A percentile compares a stretch with the other conserved stretches of the same genome.
Evolutionary conservation across 352 stramenopile species (phyloP).

Genomic region (Phytophthora aleatoria): DNA sequence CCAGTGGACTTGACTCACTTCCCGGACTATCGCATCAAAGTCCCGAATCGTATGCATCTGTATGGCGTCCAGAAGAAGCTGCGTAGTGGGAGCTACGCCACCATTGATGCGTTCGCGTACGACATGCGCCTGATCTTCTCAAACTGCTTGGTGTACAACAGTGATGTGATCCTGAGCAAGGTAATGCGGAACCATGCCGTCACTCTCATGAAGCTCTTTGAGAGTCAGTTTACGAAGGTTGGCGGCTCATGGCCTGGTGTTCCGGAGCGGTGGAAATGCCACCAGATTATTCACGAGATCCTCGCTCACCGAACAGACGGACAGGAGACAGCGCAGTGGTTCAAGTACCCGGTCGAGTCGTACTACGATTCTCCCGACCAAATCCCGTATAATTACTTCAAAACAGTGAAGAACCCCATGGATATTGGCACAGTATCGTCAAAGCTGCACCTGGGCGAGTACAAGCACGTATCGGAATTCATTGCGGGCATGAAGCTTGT

Average conservation of each 20-base stretch:
- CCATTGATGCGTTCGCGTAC: conserved; percentile 67
- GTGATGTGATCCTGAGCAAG: conserved; percentile 82
- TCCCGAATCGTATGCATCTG: conserved; percentile 84
- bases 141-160: conserved; percentile 91
- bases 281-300: conserved; percentile 82
- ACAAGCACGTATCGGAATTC: conserved; percentile 65
- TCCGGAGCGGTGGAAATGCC: conserved; percentile 81
- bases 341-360: conserved; percentile 86
- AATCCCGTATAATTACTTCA: conserved; percentile 84
- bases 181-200: conserved; percentile 85
- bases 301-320: conserved; percentile 73
- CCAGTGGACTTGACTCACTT: conserved; percentile 84
- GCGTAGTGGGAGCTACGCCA: conserved; percentile 67
- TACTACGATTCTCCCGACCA: conserved; percentile 87
- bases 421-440: conserved; percentile 82
- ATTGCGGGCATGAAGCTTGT: conserved; percentile 72
- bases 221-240: conserved; percentile 73
- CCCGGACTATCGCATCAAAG: conserved; percentile 85
- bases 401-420: conserved; percentile 81
- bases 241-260: conserved; percentile 70
- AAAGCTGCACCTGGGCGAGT: conserved; percentile 68
- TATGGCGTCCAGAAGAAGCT: conserved; percentile 89
- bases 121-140: conserved; percentile 87
- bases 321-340: conserved; percentile 85
- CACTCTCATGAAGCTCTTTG: conserved; percentile 86